These are phyloP conservation scores for Starmerella kuoi DNA, from an alignment of 805 yeast genomes.

Conservation along the genomic window DNA sequence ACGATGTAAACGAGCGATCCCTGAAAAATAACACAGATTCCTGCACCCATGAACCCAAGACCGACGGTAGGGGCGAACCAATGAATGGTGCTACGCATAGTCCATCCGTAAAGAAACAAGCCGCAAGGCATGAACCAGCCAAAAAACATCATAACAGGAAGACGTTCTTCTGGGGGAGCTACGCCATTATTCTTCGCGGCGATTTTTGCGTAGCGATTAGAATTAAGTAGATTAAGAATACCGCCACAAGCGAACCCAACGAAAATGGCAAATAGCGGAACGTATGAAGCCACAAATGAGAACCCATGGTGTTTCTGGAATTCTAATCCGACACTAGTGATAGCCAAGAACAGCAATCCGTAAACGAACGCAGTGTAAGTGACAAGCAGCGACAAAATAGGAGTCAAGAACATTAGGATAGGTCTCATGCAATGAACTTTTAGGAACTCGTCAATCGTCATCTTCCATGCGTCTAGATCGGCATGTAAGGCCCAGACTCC, in stretches of 20 bases:
- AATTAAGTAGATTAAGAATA: conserved; percentile 23
- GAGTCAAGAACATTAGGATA: conserved; percentile 51
- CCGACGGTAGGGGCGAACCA: conserved; percentile 50
- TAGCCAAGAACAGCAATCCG: conserved; percentile 34
- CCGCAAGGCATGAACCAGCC: conserved; percentile 41
- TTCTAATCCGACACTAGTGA: conserved; percentile 33
- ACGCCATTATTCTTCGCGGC: conserved; percentile 31
- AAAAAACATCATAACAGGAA: conserved; percentile 41
- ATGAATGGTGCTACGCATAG: conserved; percentile 35
- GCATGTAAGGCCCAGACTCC: conserved; percentile 77
- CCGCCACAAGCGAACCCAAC: conserved; percentile 30
- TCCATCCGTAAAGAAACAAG: conserved; percentile 53
- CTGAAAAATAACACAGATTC: conserved; percentile 46
- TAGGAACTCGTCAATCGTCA: conserved; percentile 55
- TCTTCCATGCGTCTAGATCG: conserved; percentile 75
- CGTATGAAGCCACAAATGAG: conserved; percentile 26
- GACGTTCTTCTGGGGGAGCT: conserved; percentile 49
- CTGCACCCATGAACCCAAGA: conserved; percentile 39
- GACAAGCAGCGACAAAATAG: conserved; percentile 34
- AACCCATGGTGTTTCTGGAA: conserved; percentile 28
- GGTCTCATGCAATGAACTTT: conserved; percentile 70
- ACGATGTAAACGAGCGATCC: conserved; percentile 52
- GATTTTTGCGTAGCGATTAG: conserved; percentile 25
- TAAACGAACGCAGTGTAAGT: conserved; percentile 35
- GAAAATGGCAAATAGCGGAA: conserved; percentile 29